Conservation (phyloP, 2,329 filamentous ascomycete genomes). For the Arthrinium phaeospermum region DNA sequence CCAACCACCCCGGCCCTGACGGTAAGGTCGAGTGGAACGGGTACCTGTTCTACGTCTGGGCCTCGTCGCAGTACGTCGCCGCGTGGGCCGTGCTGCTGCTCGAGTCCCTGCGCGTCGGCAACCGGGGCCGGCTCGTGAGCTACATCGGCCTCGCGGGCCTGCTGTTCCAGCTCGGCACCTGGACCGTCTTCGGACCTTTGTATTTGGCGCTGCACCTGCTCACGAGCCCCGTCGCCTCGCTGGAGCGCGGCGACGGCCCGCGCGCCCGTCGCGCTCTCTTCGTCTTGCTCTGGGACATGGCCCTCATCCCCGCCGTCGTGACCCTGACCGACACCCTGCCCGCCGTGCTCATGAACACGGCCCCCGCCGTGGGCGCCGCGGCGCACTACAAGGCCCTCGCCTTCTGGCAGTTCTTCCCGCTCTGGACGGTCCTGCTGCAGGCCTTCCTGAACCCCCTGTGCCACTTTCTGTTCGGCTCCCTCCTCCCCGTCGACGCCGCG, state of each 20-base stretch:
- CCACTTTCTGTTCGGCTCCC: conserved; percentile 33
- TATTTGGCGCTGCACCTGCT: conserved; percentile 37
- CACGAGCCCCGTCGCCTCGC: conserved; percentile 35
- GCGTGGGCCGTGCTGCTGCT: conserved; percentile 37
- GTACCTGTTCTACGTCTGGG: conserved; percentile 34
- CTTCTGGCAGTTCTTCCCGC: conserved; percentile 33
- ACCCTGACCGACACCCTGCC: conserved; percentile 35
- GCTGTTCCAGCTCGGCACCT: conserved; percentile 35
- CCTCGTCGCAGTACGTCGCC: conserved; percentile 36
- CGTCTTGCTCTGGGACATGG: conserved; percentile 39
- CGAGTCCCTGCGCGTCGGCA: conserved; percentile 36
- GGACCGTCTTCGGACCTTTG: conserved; percentile 34
- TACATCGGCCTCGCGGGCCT: conserved; percentile 31
- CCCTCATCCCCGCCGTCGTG: conserved; percentile 36
- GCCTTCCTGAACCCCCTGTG: conserved; percentile 31
- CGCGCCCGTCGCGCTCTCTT: conserved; percentile 32
- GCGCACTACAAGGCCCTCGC: conserved; percentile 38
- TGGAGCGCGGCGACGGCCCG: conserved; percentile 30
- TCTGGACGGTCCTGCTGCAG: conserved; percentile 29
- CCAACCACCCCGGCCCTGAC: conserved; percentile 13
- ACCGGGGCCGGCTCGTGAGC: conserved; percentile 33
- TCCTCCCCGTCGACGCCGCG: conserved; percentile 30
- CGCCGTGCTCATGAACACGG: conserved; percentile 35
- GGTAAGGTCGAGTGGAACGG: conserved; percentile 20
- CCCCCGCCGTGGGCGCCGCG: conserved; percentile 30